Percentiles rank a stretch among this genome's conserved stretches.
phyloP scores from a whole-genome alignment of 805 yeast genomes.

The Kuraishia ogatae region DNA sequence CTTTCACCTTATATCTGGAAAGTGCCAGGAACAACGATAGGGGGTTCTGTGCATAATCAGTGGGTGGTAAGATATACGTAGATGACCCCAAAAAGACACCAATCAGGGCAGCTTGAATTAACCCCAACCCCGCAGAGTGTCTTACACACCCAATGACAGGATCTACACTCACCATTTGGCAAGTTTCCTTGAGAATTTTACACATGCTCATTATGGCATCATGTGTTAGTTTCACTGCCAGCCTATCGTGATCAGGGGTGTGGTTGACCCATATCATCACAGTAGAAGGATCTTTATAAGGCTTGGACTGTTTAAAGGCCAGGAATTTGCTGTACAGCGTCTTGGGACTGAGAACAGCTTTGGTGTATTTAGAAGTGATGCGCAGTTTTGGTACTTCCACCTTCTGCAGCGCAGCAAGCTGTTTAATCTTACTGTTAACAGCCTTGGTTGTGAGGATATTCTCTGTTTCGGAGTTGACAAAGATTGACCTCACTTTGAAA shows the following conservation, averaged over 20 bases:
- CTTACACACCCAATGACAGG: constrained; percentile 83
- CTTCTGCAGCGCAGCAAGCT: constrained; percentile 14
- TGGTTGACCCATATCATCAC: constrained; percentile 62
- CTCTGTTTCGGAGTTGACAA: constrained; percentile 75
- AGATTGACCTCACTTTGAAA: constrained; percentile 60
- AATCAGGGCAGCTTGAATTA: constrained; percentile 71
- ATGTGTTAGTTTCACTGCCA: constrained; percentile 52
- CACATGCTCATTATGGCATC: constrained; percentile 66
- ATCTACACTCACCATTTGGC: constrained; percentile 64
- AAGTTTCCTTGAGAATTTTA: constrained; percentile 85
- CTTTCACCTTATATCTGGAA: constrained; percentile 74
- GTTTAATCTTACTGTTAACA: constrained; percentile 50
- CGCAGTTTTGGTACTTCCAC: constrained; percentile 42
- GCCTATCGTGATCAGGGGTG: constrained; percentile 63
- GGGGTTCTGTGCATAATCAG: constrained; percentile 71
- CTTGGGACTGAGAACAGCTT: constrained; percentile 28
- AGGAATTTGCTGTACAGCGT: constrained; percentile 34
- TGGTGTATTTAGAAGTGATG: constrained; percentile 55
- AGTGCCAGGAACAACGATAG: constrained; percentile 58
- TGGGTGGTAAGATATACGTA: constrained; percentile 72
- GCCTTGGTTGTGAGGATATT: constrained; percentile 58
- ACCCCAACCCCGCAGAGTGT: constrained; percentile 80
- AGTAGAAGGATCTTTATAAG: no score
- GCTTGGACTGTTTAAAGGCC: constrained; percentile 23
- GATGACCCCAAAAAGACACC: constrained; percentile 86